These are phyloP conservation scores for Sambucus nigra DNA, from an alignment of 129 eudicot genomes.

Conservation along the genomic window DNA sequence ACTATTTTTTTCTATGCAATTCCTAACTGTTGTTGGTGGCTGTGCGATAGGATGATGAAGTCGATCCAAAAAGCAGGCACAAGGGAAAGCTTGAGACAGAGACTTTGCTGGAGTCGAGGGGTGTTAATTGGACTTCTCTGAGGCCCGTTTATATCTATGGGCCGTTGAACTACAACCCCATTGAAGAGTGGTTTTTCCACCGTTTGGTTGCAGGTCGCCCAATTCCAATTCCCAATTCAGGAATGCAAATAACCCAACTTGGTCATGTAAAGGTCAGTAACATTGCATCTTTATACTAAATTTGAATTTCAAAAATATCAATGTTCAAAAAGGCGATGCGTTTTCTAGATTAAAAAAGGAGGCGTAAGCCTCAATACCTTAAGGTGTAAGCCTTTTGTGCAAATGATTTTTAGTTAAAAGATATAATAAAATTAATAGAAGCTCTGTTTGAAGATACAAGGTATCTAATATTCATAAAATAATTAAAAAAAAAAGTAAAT, in stretches of 20 bases:
- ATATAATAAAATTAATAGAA: too few relatives aligned
- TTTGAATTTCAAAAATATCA: neutral
- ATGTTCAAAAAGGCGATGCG: too few relatives aligned
- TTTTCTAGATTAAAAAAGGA: too few relatives aligned
- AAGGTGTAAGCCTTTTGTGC: too few relatives aligned
- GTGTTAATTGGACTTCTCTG: slow-evolving; percentile 73
- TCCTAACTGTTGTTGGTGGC: neutral
- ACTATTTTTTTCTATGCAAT: neutral
- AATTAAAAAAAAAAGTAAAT: too few relatives aligned
- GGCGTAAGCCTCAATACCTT: too few relatives aligned
- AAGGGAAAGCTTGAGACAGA: slow-evolving; percentile 98
- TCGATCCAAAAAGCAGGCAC: slow-evolving; percentile 97
- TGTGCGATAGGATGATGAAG: slow-evolving; percentile 62
- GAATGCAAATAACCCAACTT: slow-evolving; percentile 81
- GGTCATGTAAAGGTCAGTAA: slow-evolving; percentile 91
- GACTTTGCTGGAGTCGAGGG: slow-evolving; percentile 57
- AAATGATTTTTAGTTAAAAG: too few relatives aligned
- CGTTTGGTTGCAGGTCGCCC: slow-evolving; percentile 91
- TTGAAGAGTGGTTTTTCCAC: slow-evolving; percentile 99
- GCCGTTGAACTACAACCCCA: slow-evolving; percentile 95
- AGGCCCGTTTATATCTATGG: slow-evolving; percentile 98
- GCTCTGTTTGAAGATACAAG: too few relatives aligned
- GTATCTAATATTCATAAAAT: too few relatives aligned
- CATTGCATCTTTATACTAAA: neutral
- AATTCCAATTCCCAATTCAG: slow-evolving; percentile 87